Evolutionary conservation across 2,329 filamentous ascomycete genomes (phyloP).

Genomic region (Exophiala sp.): DNA sequence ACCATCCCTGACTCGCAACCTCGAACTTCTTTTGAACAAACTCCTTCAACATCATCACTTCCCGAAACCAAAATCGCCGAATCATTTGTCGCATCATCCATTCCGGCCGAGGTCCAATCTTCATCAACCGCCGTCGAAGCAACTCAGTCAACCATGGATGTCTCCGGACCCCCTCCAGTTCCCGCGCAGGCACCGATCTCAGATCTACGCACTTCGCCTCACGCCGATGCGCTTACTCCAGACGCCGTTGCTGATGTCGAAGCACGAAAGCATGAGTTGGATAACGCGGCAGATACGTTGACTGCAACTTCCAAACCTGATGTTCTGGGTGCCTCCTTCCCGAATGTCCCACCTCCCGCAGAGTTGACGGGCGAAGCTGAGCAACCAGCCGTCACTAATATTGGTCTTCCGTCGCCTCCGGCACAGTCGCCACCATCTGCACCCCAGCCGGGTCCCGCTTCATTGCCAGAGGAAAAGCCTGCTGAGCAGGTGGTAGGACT

Average conservation of each 20-base stretch:
- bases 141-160: constrained; percentile 13
- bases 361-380: neutral
- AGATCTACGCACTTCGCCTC: constrained; percentile 28
- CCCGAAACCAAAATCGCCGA: constrained; percentile 14
- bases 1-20: constrained; percentile 21
- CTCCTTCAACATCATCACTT: constrained; percentile 7
- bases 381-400: constrained; percentile 12
- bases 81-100: constrained; percentile 23
- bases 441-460: constrained; percentile 33
- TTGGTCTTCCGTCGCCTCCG: constrained; percentile 22
- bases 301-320: constrained; percentile 8
- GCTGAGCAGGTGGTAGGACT: constrained; percentile 12
- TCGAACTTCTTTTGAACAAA: constrained; percentile 7
- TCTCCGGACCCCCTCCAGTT: constrained; percentile 16
- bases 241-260: constrained; percentile 25
- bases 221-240: constrained; percentile 24
- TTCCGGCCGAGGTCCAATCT: constrained; percentile 21
- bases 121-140: constrained; percentile 14
- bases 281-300: constrained; percentile 22
- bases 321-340: constrained; percentile 3
- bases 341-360: neutral
- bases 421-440: constrained; percentile 28
- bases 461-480: constrained; percentile 8
- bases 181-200: constrained; percentile 28
- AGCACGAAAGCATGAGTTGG: constrained; percentile 28